Percentiles rank a stretch among this genome's conserved stretches.
These are phyloP conservation scores for Excoecaria cochinchinensis DNA, from an alignment of 345 rosid genomes.

Conservation along the genomic window DNA sequence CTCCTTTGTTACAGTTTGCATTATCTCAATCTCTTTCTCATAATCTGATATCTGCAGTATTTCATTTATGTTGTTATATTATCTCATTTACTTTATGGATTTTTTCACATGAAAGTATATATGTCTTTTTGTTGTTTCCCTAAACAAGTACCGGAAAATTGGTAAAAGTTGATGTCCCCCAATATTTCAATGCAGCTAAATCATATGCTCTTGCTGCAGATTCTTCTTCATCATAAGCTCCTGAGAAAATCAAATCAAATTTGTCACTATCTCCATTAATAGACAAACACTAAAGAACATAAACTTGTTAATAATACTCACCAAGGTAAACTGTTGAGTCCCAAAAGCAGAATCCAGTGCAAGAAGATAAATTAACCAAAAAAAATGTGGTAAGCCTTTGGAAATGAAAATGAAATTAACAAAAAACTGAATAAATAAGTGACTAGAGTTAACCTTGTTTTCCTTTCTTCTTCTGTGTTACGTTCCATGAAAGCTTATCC, in stretches of 20 bases:
- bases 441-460: conserved; percentile 46
- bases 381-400: neutral
- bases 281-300: neutral
- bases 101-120: neutral
- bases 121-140: neutral
- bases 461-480: conserved; percentile 68
- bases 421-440: neutral
- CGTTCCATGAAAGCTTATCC: conserved; percentile 72
- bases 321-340: conserved; percentile 58
- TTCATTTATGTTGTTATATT: neutral
- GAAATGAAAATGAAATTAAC: neutral
- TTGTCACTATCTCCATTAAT: conserved; percentile 5
- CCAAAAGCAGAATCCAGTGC: conserved; percentile 16
- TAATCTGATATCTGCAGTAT: conserved; percentile 49
- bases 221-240: conserved; percentile 74
- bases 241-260: conserved; percentile 25
- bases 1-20: conserved; percentile 60
- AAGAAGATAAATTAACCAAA: conserved; percentile 8
- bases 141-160: conserved; percentile 46
- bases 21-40: conserved; percentile 52
- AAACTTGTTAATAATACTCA: conserved; percentile 16
- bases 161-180: conserved; percentile 64
- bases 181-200: conserved; percentile 65
- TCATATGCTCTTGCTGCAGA: conserved; percentile 73
- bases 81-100: neutral